These are phyloP conservation scores for Oehlia diaphana DNA, from an alignment of 192 early-diverging fungal genomes.

Conservation along the genomic window DNA sequence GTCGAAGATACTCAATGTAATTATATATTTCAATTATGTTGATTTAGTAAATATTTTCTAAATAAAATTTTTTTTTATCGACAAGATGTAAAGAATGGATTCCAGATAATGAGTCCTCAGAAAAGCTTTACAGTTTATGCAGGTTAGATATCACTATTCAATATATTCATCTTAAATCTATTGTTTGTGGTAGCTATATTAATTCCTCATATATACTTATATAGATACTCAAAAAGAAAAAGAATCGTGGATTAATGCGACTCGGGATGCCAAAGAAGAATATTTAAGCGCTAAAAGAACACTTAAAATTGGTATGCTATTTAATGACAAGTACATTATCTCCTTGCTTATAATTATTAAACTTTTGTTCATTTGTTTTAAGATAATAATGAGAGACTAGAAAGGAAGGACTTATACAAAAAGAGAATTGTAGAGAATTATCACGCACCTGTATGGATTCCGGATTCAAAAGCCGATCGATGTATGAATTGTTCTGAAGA, in stretches of 20 bases:
- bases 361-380: not conserved
- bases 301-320: slow-evolving; percentile 48
- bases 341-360: not conserved
- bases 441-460: slow-evolving; percentile 71
- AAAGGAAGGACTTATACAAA: slow-evolving; percentile 31
- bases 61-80: slow-evolving; percentile 45
- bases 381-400: not conserved
- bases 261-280: slow-evolving; percentile 57
- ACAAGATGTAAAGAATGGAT: slow-evolving; percentile 59
- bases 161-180: not conserved
- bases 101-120: slow-evolving; percentile 77
- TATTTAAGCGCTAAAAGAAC: slow-evolving; percentile 57
- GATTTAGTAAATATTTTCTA: not conserved
- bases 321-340: not conserved
- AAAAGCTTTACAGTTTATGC: slow-evolving; percentile 79
- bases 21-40: not conserved
- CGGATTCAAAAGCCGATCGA: slow-evolving; percentile 60
- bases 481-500: slow-evolving; percentile 76
- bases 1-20: slow-evolving; percentile 9
- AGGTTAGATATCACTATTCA: slow-evolving; percentile 1
- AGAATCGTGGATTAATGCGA: slow-evolving; percentile 63
- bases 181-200: not conserved
- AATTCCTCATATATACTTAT: not conserved
- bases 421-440: slow-evolving; percentile 68
- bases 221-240: slow-evolving; percentile 53